Conservation (phyloP, 2,329 filamentous ascomycete species). For the Sporothrix luriei region DNA sequence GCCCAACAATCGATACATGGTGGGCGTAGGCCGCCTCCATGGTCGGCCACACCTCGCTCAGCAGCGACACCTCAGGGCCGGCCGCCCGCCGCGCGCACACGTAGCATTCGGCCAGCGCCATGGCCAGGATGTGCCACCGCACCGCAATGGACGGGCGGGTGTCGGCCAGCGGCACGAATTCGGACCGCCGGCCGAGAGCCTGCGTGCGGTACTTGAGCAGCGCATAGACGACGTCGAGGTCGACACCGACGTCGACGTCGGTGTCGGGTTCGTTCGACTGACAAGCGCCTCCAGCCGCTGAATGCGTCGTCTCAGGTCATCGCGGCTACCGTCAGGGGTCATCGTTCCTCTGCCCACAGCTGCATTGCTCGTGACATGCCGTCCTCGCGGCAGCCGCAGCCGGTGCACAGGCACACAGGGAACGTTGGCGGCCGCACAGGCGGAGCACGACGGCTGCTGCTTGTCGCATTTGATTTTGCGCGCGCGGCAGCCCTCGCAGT, state of each 20-base stretch:
- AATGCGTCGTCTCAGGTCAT: constrained; percentile 12
- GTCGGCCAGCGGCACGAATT: constrained; percentile 24
- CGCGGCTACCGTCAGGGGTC: neutral
- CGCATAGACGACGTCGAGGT: too few relatives aligned
- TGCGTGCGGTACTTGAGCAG: constrained; percentile 40
- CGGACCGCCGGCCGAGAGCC: constrained; percentile 36
- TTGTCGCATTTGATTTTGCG: constrained; percentile 27
- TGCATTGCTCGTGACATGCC: neutral
- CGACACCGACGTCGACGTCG: too few relatives aligned
- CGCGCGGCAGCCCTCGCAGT: constrained; percentile 9
- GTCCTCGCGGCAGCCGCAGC: neutral
- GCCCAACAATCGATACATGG: constrained; percentile 31
- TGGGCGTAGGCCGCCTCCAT: constrained; percentile 38
- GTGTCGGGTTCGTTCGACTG: neutral
- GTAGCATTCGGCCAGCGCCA: constrained; percentile 41
- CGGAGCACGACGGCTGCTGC: constrained; percentile 22
- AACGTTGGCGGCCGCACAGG: neutral
- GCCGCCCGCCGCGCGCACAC: constrained; percentile 29
- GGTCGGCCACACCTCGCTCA: constrained; percentile 39
- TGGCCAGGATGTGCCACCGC: constrained; percentile 40
- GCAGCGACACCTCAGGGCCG: constrained; percentile 32
- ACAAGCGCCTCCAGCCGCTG: constrained; percentile 23
- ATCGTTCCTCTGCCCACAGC: neutral
- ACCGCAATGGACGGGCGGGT: constrained; percentile 40
- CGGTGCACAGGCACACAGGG: constrained; percentile 13